Percentiles rank a stretch among this genome's conserved stretches.
phyloP scores from a whole-genome alignment of 2,329 filamentous ascomycete genomes.

The Curvularia sp. region DNA sequence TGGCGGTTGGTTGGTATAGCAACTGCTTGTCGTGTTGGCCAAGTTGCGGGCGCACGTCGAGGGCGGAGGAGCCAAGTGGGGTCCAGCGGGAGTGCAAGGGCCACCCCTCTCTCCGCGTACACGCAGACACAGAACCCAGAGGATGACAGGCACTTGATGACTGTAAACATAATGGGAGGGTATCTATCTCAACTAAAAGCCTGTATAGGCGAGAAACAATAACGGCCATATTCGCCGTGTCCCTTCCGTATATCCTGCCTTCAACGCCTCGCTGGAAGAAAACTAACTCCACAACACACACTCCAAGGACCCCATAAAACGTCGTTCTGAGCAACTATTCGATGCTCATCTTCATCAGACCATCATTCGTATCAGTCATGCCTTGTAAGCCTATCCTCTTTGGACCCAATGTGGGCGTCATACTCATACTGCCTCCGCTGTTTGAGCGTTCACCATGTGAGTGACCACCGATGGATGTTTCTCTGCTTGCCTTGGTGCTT shows the following conservation, averaged over 20 bases:
- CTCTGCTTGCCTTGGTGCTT: conserved; percentile 66
- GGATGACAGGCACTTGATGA: not conserved
- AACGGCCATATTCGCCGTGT: not conserved
- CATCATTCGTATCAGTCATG: conserved; percentile 95
- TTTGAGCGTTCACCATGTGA: conserved; percentile 58
- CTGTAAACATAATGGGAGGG: conserved; percentile 8
- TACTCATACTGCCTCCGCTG: conserved; percentile 57
- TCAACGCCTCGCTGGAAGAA: conserved; percentile 39
- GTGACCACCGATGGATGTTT: conserved; percentile 61
- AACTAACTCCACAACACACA: conserved; percentile 3
- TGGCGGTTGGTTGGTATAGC: conserved; percentile 15
- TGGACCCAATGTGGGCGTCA: conserved; percentile 53
- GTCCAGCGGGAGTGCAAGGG: conserved; percentile 28
- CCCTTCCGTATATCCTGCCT: conserved; percentile 1
- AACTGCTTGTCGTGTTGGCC: conserved; percentile 20
- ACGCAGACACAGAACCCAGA: not conserved
- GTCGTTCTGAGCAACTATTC: conserved; percentile 61
- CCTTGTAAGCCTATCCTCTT: conserved; percentile 71
- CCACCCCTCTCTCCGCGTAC: conserved; percentile 9
- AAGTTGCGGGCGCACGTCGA: conserved; percentile 31
- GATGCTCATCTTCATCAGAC: conserved; percentile 96
- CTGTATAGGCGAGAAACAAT: not conserved
- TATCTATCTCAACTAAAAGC: conserved; percentile 23
- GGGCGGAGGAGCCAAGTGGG: conserved; percentile 30
- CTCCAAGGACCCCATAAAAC: conserved; percentile 2